phyloP scores from a whole-genome alignment of 1,284 basidiomycete genomes.

The Schizophyllum commune region DNA sequence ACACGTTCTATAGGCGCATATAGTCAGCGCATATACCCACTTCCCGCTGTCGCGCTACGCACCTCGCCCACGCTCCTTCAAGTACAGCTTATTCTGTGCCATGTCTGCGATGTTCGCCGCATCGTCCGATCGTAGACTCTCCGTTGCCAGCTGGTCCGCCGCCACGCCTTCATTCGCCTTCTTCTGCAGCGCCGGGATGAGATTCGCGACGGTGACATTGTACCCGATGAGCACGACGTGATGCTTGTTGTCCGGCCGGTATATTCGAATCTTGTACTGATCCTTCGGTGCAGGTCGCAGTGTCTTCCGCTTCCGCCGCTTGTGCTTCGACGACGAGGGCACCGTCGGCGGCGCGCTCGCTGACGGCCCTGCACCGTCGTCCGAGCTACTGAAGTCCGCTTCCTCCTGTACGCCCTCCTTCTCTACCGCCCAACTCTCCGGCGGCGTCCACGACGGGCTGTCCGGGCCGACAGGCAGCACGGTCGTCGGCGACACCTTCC shows the following conservation, averaged over 20 bases:
- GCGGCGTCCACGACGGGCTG: background rate
- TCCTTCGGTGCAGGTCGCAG: constrained; percentile 2
- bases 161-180: constrained; percentile 24
- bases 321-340: constrained; percentile 2
- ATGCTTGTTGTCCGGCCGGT: constrained; percentile 64
- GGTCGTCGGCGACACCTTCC: constrained; percentile 46
- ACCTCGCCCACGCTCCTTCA: constrained; percentile 84
- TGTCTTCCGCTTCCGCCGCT: background rate
- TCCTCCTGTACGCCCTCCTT: background rate
- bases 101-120: constrained; percentile 1
- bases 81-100: constrained; percentile 54
- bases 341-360: background rate
- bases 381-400: background rate
- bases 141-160: constrained; percentile 24
- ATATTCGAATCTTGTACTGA: constrained; percentile 61
- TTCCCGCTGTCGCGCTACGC: constrained; percentile 16
- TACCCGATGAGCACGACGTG: constrained; percentile 64
- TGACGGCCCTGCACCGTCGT: background rate
- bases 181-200: constrained; percentile 56
- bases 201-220: constrained; percentile 61
- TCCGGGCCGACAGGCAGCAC: constrained; percentile 9
- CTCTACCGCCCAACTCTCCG: background rate
- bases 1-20: constrained; percentile 58
- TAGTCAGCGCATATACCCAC: constrained; percentile 1
- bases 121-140: background rate